A percentile compares a stretch with the other conserved stretches of the same genome.
phyloP scores from a whole-genome alignment of 139 green algal genomes.

The Chlorella sp. region DNA sequence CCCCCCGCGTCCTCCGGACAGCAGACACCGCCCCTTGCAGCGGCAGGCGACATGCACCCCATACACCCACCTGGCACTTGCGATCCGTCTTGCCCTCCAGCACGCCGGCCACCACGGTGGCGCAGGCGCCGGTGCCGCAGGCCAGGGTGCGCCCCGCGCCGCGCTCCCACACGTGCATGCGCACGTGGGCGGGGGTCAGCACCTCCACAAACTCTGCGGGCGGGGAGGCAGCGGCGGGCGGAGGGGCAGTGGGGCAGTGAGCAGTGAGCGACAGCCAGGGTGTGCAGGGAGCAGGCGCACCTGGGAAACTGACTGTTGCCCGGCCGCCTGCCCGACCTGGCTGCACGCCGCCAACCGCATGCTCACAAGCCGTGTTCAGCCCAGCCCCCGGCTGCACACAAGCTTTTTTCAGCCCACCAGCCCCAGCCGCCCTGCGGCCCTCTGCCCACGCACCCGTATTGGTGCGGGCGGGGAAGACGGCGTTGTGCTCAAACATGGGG shows the following conservation, averaged over 20 bases:
- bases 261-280: too few relatives aligned
- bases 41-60: too few relatives aligned
- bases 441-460: constrained; percentile 94
- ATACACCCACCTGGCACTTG: constrained; percentile 52
- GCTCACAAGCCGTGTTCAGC: too few relatives aligned
- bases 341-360: too few relatives aligned
- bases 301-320: too few relatives aligned
- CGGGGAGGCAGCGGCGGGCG: neutral
- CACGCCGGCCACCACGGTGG: constrained; percentile 95
- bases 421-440: too few relatives aligned
- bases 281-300: neutral
- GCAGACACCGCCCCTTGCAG: too few relatives aligned
- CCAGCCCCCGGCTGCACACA: too few relatives aligned
- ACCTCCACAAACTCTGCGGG: constrained; percentile 60
- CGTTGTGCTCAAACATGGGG: constrained; percentile 92
- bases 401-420: too few relatives aligned
- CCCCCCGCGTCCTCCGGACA: too few relatives aligned
- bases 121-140: constrained; percentile 97
- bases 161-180: constrained; percentile 97
- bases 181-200: constrained; percentile 73
- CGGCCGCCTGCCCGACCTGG: too few relatives aligned
- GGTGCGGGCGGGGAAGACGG: constrained; percentile 89
- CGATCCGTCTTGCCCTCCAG: constrained; percentile 90
- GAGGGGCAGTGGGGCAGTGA: neutral
- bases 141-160: constrained; percentile 95